These are phyloP conservation scores for Agroathelia rolfsii DNA, from an alignment of 1,284 basidiomycete genomes.

Conservation along the genomic window DNA sequence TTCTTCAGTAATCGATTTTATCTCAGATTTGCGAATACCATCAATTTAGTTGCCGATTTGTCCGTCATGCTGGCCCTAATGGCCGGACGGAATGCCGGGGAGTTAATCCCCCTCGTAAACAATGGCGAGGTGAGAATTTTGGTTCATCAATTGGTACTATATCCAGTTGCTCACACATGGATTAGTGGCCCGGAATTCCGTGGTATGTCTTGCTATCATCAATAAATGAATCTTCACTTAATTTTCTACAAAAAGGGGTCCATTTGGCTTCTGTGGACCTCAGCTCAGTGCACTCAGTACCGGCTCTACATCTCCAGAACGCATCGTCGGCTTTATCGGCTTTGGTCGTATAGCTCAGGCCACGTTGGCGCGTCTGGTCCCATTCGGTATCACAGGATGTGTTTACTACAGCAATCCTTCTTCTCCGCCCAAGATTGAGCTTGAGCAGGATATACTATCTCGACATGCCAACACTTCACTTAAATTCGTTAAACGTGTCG, in stretches of 20 bases:
- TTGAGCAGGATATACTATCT: too few species aligned
- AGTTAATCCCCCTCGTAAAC: conserved; percentile 57
- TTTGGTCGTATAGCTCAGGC: conserved; percentile 89
- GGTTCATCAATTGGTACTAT: not conserved
- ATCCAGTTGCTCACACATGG: conserved; percentile 3
- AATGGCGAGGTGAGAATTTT: conserved; percentile 46
- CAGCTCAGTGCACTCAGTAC: conserved; percentile 64
- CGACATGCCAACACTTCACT: too few species aligned
- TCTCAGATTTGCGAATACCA: conserved; percentile 1
- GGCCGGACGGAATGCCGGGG: conserved; percentile 72
- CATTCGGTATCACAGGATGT: conserved; percentile 67
- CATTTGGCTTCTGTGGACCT: conserved; percentile 72
- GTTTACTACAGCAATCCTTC: conserved; percentile 54
- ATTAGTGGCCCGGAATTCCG: conserved; percentile 53
- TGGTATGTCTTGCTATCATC: too few species aligned
- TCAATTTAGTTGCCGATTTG: conserved; percentile 67
- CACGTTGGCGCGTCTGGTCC: conserved; percentile 63
- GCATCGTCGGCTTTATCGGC: conserved; percentile 84
- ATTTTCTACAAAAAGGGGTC: too few species aligned
- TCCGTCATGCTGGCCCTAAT: conserved; percentile 85
- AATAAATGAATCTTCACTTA: conserved; percentile 51
- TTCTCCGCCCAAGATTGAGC: conserved; percentile 31
- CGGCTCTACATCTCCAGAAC: conserved; percentile 35
- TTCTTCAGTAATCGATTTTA: not conserved
- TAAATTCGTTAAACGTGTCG: conserved; percentile 46